Base-by-base conservation (phyloP, 345 rosid genomes). In the Gossypium longicalyx region DNA sequence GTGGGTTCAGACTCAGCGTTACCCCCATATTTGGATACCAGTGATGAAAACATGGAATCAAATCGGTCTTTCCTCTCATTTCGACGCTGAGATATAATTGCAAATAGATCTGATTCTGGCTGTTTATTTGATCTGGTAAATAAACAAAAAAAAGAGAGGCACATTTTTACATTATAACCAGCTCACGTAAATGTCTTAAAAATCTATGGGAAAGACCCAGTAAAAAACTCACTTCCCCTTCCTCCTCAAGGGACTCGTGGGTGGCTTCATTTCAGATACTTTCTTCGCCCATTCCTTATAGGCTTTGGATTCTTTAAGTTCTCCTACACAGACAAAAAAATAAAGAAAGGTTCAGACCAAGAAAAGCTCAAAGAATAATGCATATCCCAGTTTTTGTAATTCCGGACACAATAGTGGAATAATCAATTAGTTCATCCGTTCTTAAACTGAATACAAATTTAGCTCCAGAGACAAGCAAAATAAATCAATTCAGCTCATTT, bases 41-140 rank as follows among this genome's bases (percentile, higher is more conserved):
- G 74, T 10, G 97, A 91, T 12, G 94, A 88, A 76, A 93, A 91
- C 97, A 96, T 86, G 70, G 99, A 88, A 71, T 91, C 90, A 78
- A 93, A 85, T 73, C 67, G 78, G 56, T 41, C 97, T 81, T 96
- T 93, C 82, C 97, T 89, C 82, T 82, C 83, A 11, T 77, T 82
- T 65, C 79, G 82, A 59, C 97, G 90, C 81, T 90, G 85, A 29
- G 93, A 80, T 76, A 95, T 89, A 19, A 82, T 19, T 17, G 93
- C 86, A 65, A 74, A 76, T 16, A 93, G 84, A 84, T 95, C 93
- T 48, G 82, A 60, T 61, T 90, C 91, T 2, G 87, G 57, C 76
- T 83, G 78, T 67, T 87, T 85, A 62, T 67, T 80, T 38, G 92
- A 79, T 74, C 97, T 89, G 85, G 3, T n/a, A 19, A n/a, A 48